Evolutionary conservation across 345 rosid genomes (phyloP).

Genomic region (Pistacia vera): DNA sequence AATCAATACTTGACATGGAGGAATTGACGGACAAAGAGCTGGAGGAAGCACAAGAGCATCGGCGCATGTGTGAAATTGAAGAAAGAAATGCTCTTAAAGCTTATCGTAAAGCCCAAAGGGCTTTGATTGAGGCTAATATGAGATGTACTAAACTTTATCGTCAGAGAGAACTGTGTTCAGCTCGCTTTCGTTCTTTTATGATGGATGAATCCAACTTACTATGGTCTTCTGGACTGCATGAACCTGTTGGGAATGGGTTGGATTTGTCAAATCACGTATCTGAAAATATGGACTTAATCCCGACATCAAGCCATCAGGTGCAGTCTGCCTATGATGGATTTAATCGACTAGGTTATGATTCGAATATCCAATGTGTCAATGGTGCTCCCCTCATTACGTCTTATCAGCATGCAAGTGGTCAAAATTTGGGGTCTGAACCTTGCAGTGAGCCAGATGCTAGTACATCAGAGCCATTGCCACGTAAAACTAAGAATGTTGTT

Average conservation of each 20-base stretch:
- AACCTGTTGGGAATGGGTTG: slow-evolving; percentile 39
- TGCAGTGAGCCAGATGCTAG: slow-evolving; percentile 92
- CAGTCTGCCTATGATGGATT: slow-evolving; percentile 41
- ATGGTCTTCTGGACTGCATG: slow-evolving; percentile 52
- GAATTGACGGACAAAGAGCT: slow-evolving; percentile 85
- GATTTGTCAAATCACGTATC: slow-evolving; percentile 33
- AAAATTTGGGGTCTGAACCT: slow-evolving; percentile 65
- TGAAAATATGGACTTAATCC: slow-evolving; percentile 44
- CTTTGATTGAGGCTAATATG: slow-evolving; percentile 84
- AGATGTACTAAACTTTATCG: slow-evolving; percentile 74
- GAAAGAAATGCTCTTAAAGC: slow-evolving; percentile 91
- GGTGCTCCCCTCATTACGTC: slow-evolving; percentile 28
- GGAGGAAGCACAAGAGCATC: slow-evolving; percentile 76
- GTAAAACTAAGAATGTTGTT: slow-evolving; percentile 43
- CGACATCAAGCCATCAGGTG: slow-evolving; percentile 41
- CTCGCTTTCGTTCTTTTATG: slow-evolving; percentile 65
- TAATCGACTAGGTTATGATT: slow-evolving; percentile 34
- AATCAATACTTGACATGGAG: slow-evolving; percentile 65
- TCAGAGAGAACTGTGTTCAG: slow-evolving; percentile 74
- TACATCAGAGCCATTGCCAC: slow-evolving; percentile 75
- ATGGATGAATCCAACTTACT: slow-evolving; percentile 56
- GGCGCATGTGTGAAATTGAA: slow-evolving; percentile 81
- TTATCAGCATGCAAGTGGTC: slow-evolving; percentile 43
- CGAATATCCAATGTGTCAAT: slow-evolving; percentile 25
- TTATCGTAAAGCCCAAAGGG: slow-evolving; percentile 86